Evolutionary conservation across 148 eudicot species (phyloP).

Genomic region (Silene latifolia): DNA sequence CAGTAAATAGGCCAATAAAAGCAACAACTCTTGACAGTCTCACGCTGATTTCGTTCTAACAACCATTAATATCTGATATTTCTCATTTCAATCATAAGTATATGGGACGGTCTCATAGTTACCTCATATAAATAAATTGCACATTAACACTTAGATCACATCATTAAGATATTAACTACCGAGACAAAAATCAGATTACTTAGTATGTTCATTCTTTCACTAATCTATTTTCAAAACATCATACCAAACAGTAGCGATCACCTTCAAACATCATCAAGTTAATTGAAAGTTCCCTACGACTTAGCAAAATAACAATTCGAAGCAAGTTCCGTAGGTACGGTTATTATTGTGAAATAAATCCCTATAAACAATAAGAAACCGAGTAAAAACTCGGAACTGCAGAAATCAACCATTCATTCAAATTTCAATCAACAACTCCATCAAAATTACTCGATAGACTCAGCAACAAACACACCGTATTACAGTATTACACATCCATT

Average conservation of each 20-base stretch:
- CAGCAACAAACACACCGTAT: not conserved
- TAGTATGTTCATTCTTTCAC: not conserved
- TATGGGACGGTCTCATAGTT: no score
- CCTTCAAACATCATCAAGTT: not conserved
- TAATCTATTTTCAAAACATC: not conserved
- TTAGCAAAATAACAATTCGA: not conserved
- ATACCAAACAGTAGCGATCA: not conserved
- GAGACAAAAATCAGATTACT: not conserved
- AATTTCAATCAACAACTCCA: not conserved
- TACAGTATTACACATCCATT: not conserved
- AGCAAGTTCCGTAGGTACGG: not conserved
- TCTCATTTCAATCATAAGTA: not conserved
- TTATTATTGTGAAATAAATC: not conserved
- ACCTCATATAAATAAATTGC: no score
- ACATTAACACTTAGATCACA: not conserved
- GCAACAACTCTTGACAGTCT: not conserved
- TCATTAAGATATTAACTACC: not conserved
- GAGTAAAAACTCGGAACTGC: not conserved
- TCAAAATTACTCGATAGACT: not conserved
- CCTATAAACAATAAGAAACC: not conserved
- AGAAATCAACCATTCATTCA: not conserved
- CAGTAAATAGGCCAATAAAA: not conserved
- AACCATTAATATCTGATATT: not conserved
- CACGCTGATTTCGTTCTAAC: not conserved
- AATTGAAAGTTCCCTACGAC: not conserved